Base-by-base conservation (phyloP, 163 green algal genomes). In the Chlorella variabilis region DNA sequence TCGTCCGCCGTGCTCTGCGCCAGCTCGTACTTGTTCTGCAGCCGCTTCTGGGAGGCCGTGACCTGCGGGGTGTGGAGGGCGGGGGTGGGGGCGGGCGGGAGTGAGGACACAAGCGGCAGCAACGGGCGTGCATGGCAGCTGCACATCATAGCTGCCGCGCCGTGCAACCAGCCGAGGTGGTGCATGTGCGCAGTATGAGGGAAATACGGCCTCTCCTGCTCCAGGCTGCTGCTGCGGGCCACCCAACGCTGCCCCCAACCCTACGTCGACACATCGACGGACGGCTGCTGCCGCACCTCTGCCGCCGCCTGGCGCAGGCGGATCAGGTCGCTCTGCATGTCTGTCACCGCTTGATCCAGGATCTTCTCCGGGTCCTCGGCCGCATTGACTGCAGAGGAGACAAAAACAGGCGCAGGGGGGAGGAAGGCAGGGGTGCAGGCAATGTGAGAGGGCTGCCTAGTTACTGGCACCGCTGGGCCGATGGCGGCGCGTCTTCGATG, bases 321-420 rank as follows among this genome's bases (percentile, higher is more conserved):
- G 75, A 98, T 97, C 20, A 99, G 91, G 81, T 99, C 97, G 65
- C 90, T 88, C 88, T 98, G 93, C 96, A 99, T 99, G 79, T 99
- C 97, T 39, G 91, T 90, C 39, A 99, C 97, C 1, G 97, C 95
- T 88, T 97, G 93, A 41, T 99, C 97, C 74, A 99, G 88, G 2
- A 99, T 93, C 87, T 99, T 99, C 90, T 99, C 97, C 2, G 97
- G 97, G 76, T 99, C 97, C 87, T 99, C 97, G 13, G 93, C 93
- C 5, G 76, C 78, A 56, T 75, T 92, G 31, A 99, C 94, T 97
- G 92, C 75, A 78, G 23, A 38, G 11, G 2, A 29, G 38, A 33
- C 5, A 15, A 38, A 39, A 41, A 18, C 61, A 39, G 39, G 29
- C 39, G 18, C 13, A 63, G 23, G 18, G 54, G 54, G 54, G 8